Conservation (phyloP, 495 filamentous ascomycete genomes). For the Aspergillus incahuasiensis region DNA sequence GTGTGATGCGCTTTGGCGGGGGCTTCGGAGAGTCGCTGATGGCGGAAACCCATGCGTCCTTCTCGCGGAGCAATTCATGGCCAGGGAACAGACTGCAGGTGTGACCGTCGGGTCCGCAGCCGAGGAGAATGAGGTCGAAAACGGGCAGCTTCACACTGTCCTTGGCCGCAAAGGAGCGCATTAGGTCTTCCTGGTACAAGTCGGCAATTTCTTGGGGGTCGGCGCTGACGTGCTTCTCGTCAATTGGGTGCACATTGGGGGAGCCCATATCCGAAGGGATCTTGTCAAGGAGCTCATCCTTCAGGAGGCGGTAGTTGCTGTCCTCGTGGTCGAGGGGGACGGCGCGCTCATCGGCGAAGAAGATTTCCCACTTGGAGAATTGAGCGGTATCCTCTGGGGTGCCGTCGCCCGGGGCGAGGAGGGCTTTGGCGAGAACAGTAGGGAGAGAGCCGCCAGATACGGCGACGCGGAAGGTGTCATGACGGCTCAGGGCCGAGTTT, state of each 20-base stretch:
- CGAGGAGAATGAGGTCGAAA: conserved; percentile 89
- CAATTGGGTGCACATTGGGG: conserved; percentile 75
- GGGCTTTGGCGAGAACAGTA: conserved; percentile 72
- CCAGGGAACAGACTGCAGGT: conserved; percentile 95
- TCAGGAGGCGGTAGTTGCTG: conserved; percentile 88
- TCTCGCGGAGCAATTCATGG: conserved; percentile 80
- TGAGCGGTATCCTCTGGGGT: conserved; percentile 57
- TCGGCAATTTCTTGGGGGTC: conserved; percentile 90
- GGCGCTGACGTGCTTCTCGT: conserved; percentile 65
- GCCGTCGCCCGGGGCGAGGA: conserved; percentile 59
- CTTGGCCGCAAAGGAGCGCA: conserved; percentile 74
- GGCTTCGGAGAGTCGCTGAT: conserved; percentile 94
- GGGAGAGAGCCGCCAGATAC: conserved; percentile 95
- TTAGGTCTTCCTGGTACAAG: conserved; percentile 85
- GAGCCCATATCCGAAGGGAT: conserved; percentile 60
- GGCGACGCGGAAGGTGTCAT: conserved; percentile 80
- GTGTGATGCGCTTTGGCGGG: conserved; percentile 81
- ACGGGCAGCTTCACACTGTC: conserved; percentile 87
- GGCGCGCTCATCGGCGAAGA: conserved; percentile 95
- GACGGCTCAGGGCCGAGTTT: conserved; percentile 70
- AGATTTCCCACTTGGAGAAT: conserved; percentile 92
- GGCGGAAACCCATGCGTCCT: conserved; percentile 84
- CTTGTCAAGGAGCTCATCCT: conserved; percentile 82
- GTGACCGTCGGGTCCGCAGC: conserved; percentile 92
- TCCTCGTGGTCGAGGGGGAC: conserved; percentile 88